A percentile compares a stretch with the other conserved stretches of the same genome.
phyloP scores from a whole-genome alignment of 352 stramenopile genomes.

The Pseudoperonospora humuli region DNA sequence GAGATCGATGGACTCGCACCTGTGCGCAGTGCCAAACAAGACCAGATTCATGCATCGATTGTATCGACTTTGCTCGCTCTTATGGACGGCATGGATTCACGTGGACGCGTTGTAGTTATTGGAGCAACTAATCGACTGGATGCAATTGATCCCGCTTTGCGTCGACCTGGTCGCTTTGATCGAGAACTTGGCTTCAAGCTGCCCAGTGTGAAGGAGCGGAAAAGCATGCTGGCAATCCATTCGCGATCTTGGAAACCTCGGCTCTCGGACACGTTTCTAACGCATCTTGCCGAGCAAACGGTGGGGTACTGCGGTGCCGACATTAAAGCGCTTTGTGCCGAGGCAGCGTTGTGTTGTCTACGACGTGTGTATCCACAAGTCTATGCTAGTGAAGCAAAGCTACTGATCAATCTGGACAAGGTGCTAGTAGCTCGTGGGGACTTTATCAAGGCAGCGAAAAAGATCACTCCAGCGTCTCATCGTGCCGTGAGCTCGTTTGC shows the following conservation, averaged over 20 bases:
- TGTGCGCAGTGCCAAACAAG: conserved; percentile 88
- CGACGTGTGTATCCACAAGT: conserved; percentile 83
- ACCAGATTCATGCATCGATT: conserved; percentile 91
- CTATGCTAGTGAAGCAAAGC: conserved; percentile 70
- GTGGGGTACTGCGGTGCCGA: conserved; percentile 89
- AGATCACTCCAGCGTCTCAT: conserved; percentile 78
- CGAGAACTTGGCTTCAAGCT: conserved; percentile 87
- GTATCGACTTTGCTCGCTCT: conserved; percentile 89
- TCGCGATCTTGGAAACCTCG: conserved; percentile 82
- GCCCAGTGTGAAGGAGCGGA: conserved; percentile 70
- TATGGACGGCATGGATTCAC: conserved; percentile 87
- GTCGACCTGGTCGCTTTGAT: conserved; percentile 91
- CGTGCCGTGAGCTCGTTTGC: conserved; percentile 66
- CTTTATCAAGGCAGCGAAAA: conserved; percentile 63
- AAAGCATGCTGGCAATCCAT: conserved; percentile 86
- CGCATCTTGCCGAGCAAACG: conserved; percentile 77
- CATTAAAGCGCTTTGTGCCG: conserved; percentile 87
- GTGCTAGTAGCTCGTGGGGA: conserved; percentile 67
- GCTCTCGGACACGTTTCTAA: conserved; percentile 43
- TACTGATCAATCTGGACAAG: conserved; percentile 64
- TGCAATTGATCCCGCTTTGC: conserved; percentile 92
- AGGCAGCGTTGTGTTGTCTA: conserved; percentile 85
- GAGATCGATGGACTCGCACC: conserved; percentile 91
- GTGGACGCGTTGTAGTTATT: conserved; percentile 94
- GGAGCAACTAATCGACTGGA: conserved; percentile 96